Base-by-base conservation (phyloP, 345 rosid species). In the Sisymbrium irio region DNA sequence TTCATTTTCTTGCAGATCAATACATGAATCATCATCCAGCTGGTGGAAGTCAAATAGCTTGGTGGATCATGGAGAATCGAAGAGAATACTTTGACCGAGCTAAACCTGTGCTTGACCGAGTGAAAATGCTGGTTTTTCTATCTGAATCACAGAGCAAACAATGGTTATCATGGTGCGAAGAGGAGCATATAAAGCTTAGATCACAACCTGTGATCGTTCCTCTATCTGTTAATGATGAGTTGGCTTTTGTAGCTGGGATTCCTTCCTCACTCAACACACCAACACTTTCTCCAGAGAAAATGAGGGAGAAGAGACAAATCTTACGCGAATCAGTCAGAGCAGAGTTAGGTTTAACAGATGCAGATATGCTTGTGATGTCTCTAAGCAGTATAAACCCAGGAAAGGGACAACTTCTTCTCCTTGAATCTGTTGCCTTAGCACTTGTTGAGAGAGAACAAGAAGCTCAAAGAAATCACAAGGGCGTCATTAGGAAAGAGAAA, bases 1-100 rank as follows among this genome's bases (percentile, higher is more conserved):
- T 56, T 56, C 20, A 14, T 39, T 51, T 64, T 59, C 69, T 79
- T 78, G 59, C 87, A 92, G 97, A 93, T 80, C 95, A 90, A 79
- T 93, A 90, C 78, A 88, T 93, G 17, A 78, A 84, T 61, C 94
- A 72, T 67, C 85, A 82, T 78, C 96, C 98, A 25, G 90, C 97
- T 73, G 96, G 93, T 51, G 96, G 93, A 59, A 88, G 94, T 82
- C 98, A 94, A 78, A 81, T 94, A 70, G 90, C 86, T 67, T 94
- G 92, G 98, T 94, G 98, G 98, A 89, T 94, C 71, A 91, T 94
- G 98, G 97, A 91, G 80, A 94, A 94, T 74, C 87, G 96, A 72
- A 72, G 85, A 70, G 97, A 94, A 69, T 94, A 91, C 83, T 94
- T 94, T 78, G 88, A 91, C 62, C 89, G 98, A 63, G 76, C 95